Conservation (phyloP, 2,329 filamentous ascomycete genomes). For the Annulohypoxylon truncatum region DNA sequence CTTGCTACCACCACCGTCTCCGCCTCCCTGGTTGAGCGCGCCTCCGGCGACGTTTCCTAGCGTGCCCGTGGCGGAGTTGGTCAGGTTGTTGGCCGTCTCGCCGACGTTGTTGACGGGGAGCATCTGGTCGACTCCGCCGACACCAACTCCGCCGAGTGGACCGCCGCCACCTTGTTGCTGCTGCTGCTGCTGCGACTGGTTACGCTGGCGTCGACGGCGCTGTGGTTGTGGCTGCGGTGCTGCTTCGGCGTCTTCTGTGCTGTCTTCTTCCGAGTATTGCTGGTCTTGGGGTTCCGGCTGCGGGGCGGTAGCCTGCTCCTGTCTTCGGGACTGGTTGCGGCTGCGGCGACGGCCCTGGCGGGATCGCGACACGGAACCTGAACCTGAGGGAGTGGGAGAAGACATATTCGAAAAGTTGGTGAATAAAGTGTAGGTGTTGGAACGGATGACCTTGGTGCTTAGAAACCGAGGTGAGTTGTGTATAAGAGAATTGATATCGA, state of each 20-base stretch:
- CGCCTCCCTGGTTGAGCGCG: constrained; percentile 38
- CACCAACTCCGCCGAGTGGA: constrained; percentile 44
- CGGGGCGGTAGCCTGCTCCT: constrained; percentile 40
- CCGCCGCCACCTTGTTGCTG: constrained; percentile 40
- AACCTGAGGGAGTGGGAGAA: constrained; percentile 42
- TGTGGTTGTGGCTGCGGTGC: constrained; percentile 42
- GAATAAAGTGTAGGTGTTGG: too few relatives aligned
- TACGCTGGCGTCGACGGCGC: constrained; percentile 40
- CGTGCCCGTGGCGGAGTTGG: constrained; percentile 45
- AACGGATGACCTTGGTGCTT: too few relatives aligned
- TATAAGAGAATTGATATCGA: neutral
- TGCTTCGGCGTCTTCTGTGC: constrained; percentile 44
- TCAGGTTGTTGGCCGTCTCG: constrained; percentile 48
- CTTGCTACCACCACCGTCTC: constrained; percentile 52
- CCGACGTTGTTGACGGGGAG: constrained; percentile 49
- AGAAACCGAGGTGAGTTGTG: too few relatives aligned
- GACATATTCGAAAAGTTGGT: constrained; percentile 40
- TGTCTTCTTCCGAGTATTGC: constrained; percentile 42
- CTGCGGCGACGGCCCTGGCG: constrained; percentile 45
- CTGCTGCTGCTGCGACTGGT: constrained; percentile 36
- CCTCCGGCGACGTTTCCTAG: constrained; percentile 45
- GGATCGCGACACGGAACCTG: constrained; percentile 34
- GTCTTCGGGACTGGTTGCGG: constrained; percentile 43
- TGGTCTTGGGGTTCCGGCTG: constrained; percentile 42
- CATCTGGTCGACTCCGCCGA: constrained; percentile 44